These are phyloP conservation scores for Panicum virgatum DNA, from an alignment of 202 grass and related monocot genomes.

Conservation along the genomic window DNA sequence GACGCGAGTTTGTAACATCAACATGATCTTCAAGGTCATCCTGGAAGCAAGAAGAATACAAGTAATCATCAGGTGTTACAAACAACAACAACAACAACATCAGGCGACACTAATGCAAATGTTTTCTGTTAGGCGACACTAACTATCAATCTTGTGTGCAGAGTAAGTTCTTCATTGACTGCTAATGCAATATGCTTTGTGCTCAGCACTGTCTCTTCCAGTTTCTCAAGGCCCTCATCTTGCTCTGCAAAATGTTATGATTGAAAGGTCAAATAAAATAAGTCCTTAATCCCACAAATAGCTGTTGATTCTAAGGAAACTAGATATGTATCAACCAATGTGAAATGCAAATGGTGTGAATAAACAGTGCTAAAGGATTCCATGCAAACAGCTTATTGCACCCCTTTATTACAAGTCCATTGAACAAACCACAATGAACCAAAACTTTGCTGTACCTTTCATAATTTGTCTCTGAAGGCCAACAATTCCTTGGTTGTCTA, in stretches of 20 bases:
- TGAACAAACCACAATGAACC: not conserved
- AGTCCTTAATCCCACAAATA: not conserved
- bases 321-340: conserved; percentile 1
- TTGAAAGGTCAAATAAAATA: not conserved
- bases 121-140: conserved; percentile 22
- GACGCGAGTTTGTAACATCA: conserved; percentile 66
- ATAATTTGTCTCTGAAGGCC: conserved; percentile 93
- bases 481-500: conserved; percentile 95
- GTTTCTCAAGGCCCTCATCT: conserved; percentile 87
- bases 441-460: conserved; percentile 53
- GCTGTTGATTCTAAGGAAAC: not conserved
- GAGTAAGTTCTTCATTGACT: conserved; percentile 87
- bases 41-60: conserved; percentile 45
- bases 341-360: conserved; percentile 14
- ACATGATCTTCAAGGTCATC: conserved; percentile 71
- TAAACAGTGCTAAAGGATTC: not conserved
- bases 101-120: too few species aligned
- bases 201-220: conserved; percentile 91
- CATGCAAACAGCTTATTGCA: not conserved
- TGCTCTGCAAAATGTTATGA: conserved; percentile 57
- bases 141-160: conserved; percentile 92
- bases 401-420: not conserved
- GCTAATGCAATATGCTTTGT: conserved; percentile 95
- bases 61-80: not conserved
- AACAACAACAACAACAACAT: too few species aligned